Conservation (phyloP, 75 land plant species). For the Cunninghamia lanceolata region DNA sequence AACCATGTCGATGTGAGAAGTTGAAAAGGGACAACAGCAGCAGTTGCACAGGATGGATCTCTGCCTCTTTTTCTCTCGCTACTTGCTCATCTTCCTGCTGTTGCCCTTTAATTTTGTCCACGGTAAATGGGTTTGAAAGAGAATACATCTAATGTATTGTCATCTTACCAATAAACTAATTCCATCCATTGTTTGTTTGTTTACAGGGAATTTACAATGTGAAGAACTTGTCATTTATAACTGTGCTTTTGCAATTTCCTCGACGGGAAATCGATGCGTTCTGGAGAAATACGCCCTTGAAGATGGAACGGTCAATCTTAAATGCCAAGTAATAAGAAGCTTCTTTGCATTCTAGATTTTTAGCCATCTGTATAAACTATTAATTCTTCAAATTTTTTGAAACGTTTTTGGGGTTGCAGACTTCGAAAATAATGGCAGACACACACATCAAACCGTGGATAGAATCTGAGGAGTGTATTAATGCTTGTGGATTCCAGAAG, state of each 20-base stretch:
- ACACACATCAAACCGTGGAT: slow-evolving; percentile 10
- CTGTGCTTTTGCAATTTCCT: neutral
- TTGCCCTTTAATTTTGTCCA: too few species aligned
- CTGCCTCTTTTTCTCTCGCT: too few species aligned
- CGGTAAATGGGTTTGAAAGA: too few species aligned
- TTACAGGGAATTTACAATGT: neutral
- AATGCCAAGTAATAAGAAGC: neutral
- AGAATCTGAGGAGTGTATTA: slow-evolving; percentile 17
- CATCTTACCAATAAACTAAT: too few species aligned
- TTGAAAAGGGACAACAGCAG: too few species aligned
- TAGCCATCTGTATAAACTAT: neutral
- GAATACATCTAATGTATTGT: too few species aligned
- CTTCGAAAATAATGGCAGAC: slow-evolving; percentile 18
- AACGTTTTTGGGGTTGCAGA: neutral
- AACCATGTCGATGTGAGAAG: too few species aligned
- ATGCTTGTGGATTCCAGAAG: slow-evolving; percentile 15
- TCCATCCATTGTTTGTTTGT: too few species aligned
- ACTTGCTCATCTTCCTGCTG: too few species aligned
- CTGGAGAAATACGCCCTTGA: neutral
- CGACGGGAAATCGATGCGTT: neutral
- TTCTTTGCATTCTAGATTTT: neutral
- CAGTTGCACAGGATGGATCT: too few species aligned
- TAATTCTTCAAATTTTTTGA: neutral
- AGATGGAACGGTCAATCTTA: neutral
- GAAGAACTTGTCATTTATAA: neutral